Conservation (phyloP, 192 early-diverging fungal genomes). For the Phlyctochytrium planicorne region DNA sequence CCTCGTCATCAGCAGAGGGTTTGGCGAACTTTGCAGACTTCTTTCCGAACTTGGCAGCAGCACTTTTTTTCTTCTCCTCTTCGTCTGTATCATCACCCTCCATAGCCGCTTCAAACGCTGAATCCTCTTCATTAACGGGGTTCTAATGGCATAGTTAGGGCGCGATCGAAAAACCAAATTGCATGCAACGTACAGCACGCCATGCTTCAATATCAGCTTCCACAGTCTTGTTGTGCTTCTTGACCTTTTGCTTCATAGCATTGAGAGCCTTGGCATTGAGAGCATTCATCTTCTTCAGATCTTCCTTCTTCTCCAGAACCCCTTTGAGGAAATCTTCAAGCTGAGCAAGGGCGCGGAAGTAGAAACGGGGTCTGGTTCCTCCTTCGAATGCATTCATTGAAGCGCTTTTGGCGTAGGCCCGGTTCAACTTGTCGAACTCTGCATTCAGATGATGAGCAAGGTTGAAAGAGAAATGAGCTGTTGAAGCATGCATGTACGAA, state of each 20-base stretch:
- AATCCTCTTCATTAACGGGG: constrained; percentile 52
- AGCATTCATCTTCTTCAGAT: constrained; percentile 82
- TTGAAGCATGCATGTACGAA: background rate
- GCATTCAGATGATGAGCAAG: constrained; percentile 11
- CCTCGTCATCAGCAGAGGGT: constrained; percentile 19
- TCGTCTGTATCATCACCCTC: background rate
- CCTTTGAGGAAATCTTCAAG: constrained; percentile 78
- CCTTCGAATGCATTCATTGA: constrained; percentile 54
- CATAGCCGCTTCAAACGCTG: constrained; percentile 40
- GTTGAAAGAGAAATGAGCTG: constrained; percentile 13
- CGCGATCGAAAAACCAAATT: background rate
- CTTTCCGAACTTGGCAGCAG: constrained; percentile 59
- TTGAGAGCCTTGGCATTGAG: constrained; percentile 79
- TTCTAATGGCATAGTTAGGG: constrained; percentile 28
- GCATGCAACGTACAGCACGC: constrained; percentile 28
- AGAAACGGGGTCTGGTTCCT: constrained; percentile 61
- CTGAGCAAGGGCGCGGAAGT: constrained; percentile 66
- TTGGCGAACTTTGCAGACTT: constrained; percentile 15
- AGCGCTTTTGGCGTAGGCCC: constrained; percentile 61
- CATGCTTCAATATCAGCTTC: constrained; percentile 72
- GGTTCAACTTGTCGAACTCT: constrained; percentile 88
- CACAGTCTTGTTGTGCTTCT: constrained; percentile 81
- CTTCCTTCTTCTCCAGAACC: constrained; percentile 60
- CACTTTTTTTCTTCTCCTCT: constrained; percentile 51
- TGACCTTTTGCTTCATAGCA: constrained; percentile 89